A percentile compares a stretch with the other conserved stretches of the same genome.
phyloP scores from a whole-genome alignment of 768 basidiomycete genomes.

The Suillus luteus region DNA sequence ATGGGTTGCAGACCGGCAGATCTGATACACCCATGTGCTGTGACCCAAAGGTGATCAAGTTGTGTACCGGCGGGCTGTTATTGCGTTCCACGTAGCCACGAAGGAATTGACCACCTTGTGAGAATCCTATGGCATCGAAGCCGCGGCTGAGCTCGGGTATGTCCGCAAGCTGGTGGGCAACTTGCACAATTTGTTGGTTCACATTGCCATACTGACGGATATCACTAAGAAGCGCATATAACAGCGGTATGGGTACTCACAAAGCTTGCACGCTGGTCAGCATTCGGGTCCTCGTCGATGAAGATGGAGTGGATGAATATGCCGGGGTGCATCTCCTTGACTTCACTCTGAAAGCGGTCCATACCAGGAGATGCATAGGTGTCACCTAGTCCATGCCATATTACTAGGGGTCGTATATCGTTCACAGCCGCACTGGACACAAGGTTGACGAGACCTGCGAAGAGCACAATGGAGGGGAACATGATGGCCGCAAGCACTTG shows the following conservation, averaged over 20 bases:
- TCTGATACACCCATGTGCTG: constrained; percentile 88
- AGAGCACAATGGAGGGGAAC: constrained; percentile 17
- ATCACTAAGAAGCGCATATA: constrained; percentile 10
- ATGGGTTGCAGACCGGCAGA: constrained; percentile 61
- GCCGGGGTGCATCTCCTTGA: constrained; percentile 67
- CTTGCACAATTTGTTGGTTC: constrained; percentile 65
- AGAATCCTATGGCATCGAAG: constrained; percentile 88
- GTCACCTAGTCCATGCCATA: constrained; percentile 88
- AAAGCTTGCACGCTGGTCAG: constrained; percentile 70
- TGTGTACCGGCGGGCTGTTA: constrained; percentile 72
- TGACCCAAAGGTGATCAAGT: constrained; percentile 85
- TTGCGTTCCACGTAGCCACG: constrained; percentile 81
- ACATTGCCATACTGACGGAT: constrained; percentile 71
- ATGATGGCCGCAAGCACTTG: constrained; percentile 13
- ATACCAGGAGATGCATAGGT: constrained; percentile 74
- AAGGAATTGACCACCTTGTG: constrained; percentile 88
- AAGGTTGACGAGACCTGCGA: constrained; percentile 19
- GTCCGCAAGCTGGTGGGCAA: constrained; percentile 61
- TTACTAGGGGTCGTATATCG: constrained; percentile 55
- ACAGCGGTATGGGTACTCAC: constrained; percentile 48
- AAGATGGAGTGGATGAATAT: constrained; percentile 79
- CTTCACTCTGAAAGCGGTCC: constrained; percentile 56
- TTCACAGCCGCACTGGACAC: constrained; percentile 18
- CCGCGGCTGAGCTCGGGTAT: constrained; percentile 67
- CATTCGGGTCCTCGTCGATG: constrained; percentile 59